phyloP scores from a whole-genome alignment of 2,329 filamentous ascomycete genomes.

The Colletotrichum somersetense region DNA sequence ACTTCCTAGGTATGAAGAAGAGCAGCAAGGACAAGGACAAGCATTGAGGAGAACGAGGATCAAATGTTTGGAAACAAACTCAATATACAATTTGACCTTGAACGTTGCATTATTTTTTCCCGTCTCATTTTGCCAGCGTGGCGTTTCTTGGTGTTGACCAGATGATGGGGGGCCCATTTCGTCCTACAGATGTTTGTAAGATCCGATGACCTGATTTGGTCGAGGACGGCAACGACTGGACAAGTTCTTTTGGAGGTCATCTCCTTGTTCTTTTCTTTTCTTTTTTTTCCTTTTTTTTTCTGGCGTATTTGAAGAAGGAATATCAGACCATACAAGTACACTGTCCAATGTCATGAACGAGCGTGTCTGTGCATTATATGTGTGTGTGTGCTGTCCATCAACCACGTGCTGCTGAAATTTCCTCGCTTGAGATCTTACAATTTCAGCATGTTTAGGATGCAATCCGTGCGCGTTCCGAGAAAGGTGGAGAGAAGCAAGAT shows the following conservation, averaged over 20 bases:
- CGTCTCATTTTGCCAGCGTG: constrained; percentile 19
- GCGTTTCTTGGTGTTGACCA: constrained; percentile 31
- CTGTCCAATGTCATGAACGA: background rate
- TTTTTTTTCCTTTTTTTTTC: background rate
- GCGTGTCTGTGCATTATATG: background rate
- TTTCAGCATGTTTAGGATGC: background rate
- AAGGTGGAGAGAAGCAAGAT: background rate
- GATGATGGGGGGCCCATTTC: background rate
- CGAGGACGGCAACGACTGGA: background rate
- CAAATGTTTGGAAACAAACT: background rate
- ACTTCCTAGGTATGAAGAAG: constrained; percentile 72
- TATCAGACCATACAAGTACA: background rate
- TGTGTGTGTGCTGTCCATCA: background rate
- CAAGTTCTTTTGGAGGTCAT: background rate
- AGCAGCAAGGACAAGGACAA: constrained; percentile 44
- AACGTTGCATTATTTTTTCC: background rate
- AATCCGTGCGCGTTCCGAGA: background rate
- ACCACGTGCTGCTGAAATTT: background rate
- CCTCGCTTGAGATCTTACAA: background rate
- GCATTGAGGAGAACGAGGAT: background rate
- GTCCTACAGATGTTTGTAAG: background rate
- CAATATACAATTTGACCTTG: background rate
- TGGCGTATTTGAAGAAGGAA: background rate
- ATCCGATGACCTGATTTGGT: background rate
- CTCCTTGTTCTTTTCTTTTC: background rate